Evolutionary conservation across 1,284 basidiomycete genomes (phyloP).

Genomic region (Ceratobasidium sp.): DNA sequence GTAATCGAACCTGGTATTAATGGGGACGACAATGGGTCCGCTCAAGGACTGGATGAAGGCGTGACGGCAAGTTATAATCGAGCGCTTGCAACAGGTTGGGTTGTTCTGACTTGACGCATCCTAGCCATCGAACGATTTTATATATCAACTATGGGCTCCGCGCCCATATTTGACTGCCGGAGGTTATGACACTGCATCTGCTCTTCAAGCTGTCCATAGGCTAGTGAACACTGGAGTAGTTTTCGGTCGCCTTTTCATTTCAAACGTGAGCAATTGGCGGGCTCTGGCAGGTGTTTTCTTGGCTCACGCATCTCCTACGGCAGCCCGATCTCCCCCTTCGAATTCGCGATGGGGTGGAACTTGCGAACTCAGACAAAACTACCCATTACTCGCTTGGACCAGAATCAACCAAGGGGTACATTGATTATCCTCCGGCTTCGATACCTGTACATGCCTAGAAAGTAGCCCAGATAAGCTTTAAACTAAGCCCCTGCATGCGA

Average conservation of each 20-base stretch:
- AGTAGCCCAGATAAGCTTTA: no score
- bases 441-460: no score
- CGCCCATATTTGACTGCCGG: slow-evolving; percentile 58
- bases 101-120: slow-evolving; percentile 45
- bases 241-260: slow-evolving; percentile 59
- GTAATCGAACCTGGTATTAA: slow-evolving; percentile 50
- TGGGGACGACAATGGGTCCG: slow-evolving; percentile 44
- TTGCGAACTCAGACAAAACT: neutral
- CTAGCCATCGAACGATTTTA: slow-evolving; percentile 44
- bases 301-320: neutral
- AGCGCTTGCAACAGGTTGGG: no score
- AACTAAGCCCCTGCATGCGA: no score
- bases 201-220: slow-evolving; percentile 26
- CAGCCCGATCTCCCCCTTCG: slow-evolving; percentile 64
- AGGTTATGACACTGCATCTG: slow-evolving; percentile 48
- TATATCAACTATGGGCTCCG: slow-evolving; percentile 37
- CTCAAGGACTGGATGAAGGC: slow-evolving; percentile 44
- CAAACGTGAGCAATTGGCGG: slow-evolving; percentile 48
- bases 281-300: neutral
- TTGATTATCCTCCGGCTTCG: no score
- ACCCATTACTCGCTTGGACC: slow-evolving; percentile 6
- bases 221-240: slow-evolving; percentile 52
- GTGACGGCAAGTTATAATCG: slow-evolving; percentile 32
- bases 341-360: slow-evolving; percentile 39
- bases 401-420: no score